Percentiles rank a stretch among this genome's conserved stretches.
These are phyloP conservation scores for Suillus brevipes DNA, from an alignment of 768 basidiomycete genomes.

Conservation along the genomic window DNA sequence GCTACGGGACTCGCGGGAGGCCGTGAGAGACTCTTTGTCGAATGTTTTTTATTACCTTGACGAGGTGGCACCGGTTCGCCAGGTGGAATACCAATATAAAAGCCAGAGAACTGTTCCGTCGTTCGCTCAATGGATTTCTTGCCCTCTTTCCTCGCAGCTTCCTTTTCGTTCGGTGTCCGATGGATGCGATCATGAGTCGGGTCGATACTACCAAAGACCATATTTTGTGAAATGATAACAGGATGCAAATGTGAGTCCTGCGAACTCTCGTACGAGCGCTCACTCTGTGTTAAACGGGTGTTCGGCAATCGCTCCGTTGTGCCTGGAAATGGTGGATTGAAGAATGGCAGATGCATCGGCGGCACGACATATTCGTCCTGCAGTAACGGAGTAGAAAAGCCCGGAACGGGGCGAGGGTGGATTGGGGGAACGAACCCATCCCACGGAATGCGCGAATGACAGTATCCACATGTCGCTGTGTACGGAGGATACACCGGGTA, in stretches of 20 bases:
- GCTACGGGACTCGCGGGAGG: not conserved
- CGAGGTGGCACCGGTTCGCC: constrained; percentile 34
- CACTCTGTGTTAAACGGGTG: not conserved
- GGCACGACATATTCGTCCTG: constrained; percentile 5
- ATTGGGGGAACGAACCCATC: constrained; percentile 16
- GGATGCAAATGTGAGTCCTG: not conserved
- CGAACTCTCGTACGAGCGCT: not conserved
- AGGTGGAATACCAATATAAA: constrained; percentile 47
- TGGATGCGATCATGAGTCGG: constrained; percentile 11
- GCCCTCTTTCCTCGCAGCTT: constrained; percentile 10
- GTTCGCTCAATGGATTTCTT: constrained; percentile 19
- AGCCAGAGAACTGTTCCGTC: constrained; percentile 35
- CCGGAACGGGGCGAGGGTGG: not conserved
- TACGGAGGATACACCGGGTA: constrained; percentile 38
- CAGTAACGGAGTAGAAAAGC: constrained; percentile 7
- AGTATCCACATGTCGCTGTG: constrained; percentile 30
- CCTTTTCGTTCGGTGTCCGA: constrained; percentile 6
- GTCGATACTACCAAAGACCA: constrained; percentile 56
- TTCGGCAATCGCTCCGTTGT: not conserved
- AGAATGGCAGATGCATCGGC: not conserved
- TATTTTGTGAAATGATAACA: constrained; percentile 24
- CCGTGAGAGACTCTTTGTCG: constrained; percentile 20
- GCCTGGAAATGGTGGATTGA: not conserved
- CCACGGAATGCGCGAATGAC: constrained; percentile 43
- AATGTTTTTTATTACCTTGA: constrained; percentile 27